Evolutionary conservation across 768 basidiomycete species (phyloP).

Genomic region (Russula sp.): DNA sequence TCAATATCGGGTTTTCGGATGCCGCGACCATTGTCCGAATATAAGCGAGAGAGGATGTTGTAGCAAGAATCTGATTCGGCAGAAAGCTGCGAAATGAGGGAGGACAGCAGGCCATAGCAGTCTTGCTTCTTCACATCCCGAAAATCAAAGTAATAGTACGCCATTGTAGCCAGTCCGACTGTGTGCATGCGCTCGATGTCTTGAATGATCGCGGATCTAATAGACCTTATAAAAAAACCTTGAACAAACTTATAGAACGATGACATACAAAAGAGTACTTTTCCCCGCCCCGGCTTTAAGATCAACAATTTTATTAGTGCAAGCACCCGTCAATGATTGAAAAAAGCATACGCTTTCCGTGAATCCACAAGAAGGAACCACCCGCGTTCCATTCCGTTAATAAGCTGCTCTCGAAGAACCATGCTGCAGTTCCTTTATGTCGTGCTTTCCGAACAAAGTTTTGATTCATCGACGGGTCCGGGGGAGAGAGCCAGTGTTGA

Average conservation of each 20-base stretch:
- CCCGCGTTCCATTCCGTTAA: background rate
- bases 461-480: background rate
- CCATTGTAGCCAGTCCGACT: background rate
- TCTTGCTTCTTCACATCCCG: conserved; percentile 6
- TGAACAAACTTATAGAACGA: accelerated
- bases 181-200: background rate
- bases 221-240: background rate
- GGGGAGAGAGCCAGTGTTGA: background rate
- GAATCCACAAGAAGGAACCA: background rate
- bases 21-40: background rate
- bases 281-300: background rate
- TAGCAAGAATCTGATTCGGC: background rate
- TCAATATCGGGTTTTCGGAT: background rate
- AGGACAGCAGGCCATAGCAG: background rate
- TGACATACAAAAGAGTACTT: background rate
- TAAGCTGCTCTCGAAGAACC: background rate
- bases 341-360: background rate
- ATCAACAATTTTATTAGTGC: background rate
- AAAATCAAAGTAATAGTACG: background rate
- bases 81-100: conserved; percentile 2
- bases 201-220: background rate
- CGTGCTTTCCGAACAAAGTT: background rate
- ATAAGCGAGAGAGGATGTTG: background rate
- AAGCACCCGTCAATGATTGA: accelerated
- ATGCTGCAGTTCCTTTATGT: background rate